Percentiles rank a stretch among this genome's conserved stretches.
Evolutionary conservation across 768 basidiomycete genomes (phyloP).

Genomic region (Leucocoprinus sp.): DNA sequence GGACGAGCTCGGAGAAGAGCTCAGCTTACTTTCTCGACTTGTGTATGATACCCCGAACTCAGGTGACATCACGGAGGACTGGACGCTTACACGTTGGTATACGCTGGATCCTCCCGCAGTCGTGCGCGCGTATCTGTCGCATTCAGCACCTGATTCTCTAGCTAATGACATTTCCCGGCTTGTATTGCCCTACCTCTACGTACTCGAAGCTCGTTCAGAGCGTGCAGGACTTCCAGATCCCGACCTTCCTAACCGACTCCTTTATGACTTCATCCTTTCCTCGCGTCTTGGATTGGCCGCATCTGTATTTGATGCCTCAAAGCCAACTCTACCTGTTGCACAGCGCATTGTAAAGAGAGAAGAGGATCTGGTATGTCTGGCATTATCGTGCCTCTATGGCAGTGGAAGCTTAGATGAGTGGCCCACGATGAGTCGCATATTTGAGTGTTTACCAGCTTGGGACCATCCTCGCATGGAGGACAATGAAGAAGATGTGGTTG

Average conservation of each 20-base stretch:
- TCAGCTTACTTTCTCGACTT: slow-evolving; percentile 77
- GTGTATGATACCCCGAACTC: slow-evolving; percentile 72
- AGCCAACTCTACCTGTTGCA: slow-evolving; percentile 67
- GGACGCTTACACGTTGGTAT: slow-evolving; percentile 72
- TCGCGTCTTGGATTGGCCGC: slow-evolving; percentile 62
- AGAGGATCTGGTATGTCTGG: slow-evolving; percentile 77
- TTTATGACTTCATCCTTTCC: slow-evolving; percentile 66
- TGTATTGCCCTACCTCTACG: slow-evolving; percentile 88
- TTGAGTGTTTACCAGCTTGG: slow-evolving; percentile 96
- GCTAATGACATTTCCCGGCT: slow-evolving; percentile 63
- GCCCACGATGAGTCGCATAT: slow-evolving; percentile 83
- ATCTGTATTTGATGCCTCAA: slow-evolving; percentile 83
- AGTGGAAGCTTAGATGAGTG: slow-evolving; percentile 63
- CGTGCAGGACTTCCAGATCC: slow-evolving; percentile 68
- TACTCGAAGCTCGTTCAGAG: slow-evolving; percentile 83
- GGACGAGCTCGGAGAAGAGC: slow-evolving; percentile 86
- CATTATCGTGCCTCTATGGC: slow-evolving; percentile 85
- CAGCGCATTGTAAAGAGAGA: slow-evolving; percentile 77
- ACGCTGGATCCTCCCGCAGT: slow-evolving; percentile 56
- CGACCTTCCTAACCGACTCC: slow-evolving; percentile 49
- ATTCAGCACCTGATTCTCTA: slow-evolving; percentile 61
- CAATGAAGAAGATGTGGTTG: slow-evolving; percentile 64
- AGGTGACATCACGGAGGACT: slow-evolving; percentile 43
- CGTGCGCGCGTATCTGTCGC: slow-evolving; percentile 65
- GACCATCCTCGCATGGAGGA: slow-evolving; percentile 48